Percentiles rank a stretch among this genome's conserved stretches.
These are phyloP conservation scores for Tuber magnatum DNA, from an alignment of 495 filamentous ascomycete species.

Conservation along the genomic window DNA sequence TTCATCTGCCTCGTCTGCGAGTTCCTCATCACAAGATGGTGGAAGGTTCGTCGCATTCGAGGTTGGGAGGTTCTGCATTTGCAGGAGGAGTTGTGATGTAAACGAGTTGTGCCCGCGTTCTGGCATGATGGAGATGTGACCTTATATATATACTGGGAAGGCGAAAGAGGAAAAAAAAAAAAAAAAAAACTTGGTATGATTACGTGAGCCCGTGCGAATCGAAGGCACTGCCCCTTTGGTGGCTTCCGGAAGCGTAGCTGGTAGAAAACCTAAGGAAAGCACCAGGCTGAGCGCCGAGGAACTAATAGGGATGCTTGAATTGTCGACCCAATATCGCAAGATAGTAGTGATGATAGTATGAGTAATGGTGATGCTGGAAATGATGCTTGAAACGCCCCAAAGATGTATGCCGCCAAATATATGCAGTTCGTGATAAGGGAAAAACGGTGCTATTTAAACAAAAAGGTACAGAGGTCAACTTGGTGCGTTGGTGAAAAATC, in stretches of 20 bases:
- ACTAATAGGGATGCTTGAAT: conserved; percentile 18
- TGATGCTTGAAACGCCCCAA: conserved; percentile 11
- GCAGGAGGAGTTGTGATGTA: conserved; percentile 27
- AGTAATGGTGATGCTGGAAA: conserved; percentile 24
- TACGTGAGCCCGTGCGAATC: conserved; percentile 34
- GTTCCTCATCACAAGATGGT: conserved; percentile 39
- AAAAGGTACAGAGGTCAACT: conserved; percentile 27
- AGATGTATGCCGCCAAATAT: conserved; percentile 23
- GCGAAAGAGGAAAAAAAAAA: not conserved
- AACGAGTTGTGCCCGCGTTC: conserved; percentile 31
- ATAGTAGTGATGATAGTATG: conserved; percentile 8
- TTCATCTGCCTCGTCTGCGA: conserved; percentile 40
- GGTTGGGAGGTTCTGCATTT: conserved; percentile 37
- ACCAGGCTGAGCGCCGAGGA: conserved; percentile 18
- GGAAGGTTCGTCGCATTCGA: conserved; percentile 39
- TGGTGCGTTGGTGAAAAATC: conserved; percentile 14
- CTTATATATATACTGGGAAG: conserved; percentile 27
- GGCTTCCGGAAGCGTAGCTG: conserved; percentile 3
- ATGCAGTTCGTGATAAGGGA: conserved; percentile 23
- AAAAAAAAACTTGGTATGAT: conserved; percentile 19
- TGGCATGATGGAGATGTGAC: conserved; percentile 23
- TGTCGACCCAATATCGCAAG: conserved; percentile 5
- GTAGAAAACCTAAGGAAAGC: conserved; percentile 20
- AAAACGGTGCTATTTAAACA: conserved; percentile 15
- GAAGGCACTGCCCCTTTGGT: conserved; percentile 8